A percentile compares a stretch with the other conserved stretches of the same genome.
These are phyloP conservation scores for Claviceps sp. DNA, from an alignment of 2,329 filamentous ascomycete species.

Conservation along the genomic window DNA sequence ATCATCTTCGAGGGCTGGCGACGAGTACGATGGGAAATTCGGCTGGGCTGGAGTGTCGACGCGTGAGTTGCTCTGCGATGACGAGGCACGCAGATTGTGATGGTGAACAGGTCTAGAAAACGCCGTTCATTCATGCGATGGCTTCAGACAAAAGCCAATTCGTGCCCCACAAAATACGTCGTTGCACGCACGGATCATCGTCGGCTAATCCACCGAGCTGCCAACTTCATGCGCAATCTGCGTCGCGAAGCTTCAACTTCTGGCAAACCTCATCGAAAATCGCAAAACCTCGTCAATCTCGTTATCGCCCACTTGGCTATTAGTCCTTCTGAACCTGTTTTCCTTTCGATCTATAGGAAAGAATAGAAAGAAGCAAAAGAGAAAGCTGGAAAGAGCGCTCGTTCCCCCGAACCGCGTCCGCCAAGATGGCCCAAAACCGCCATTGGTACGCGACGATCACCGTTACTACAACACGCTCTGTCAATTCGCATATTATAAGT, in stretches of 20 bases:
- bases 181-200: conserved; percentile 14
- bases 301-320: neutral
- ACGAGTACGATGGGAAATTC: conserved; percentile 6
- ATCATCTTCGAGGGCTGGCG: conserved; percentile 31
- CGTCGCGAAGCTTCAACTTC: neutral
- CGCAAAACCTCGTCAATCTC: neutral
- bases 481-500: neutral
- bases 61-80: no score
- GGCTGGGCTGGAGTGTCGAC: neutral
- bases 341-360: neutral
- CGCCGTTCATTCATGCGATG: no score
- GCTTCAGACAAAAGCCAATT: conserved; percentile 3
- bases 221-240: neutral
- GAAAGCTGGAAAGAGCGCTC: neutral
- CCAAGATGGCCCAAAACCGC: conserved; percentile 51
- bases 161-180: conserved; percentile 1
- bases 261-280: neutral
- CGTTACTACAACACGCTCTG: neutral
- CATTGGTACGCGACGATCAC: conserved; percentile 50
- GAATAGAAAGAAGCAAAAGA: neutral
- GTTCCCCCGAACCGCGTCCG: conserved; percentile 2
- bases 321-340: neutral
- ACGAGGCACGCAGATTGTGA: neutral
- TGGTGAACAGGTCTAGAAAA: neutral
- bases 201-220: conserved; percentile 12